Conservation (phyloP, 169 alveolate genomes). For the Eimeria acervulina region DNA sequence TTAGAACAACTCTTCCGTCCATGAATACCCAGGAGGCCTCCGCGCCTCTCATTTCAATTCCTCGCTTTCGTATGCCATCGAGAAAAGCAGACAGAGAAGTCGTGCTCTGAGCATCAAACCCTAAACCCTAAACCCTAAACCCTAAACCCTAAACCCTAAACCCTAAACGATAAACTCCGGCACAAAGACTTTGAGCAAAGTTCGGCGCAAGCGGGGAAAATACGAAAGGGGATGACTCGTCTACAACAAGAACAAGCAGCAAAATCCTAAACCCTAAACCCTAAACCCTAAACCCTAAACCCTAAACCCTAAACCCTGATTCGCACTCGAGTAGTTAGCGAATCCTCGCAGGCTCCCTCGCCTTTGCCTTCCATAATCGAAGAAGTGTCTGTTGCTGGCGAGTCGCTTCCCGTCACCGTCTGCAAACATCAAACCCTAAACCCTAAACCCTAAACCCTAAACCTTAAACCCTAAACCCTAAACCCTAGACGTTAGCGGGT, state of each 20-base stretch:
- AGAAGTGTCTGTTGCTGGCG: not conserved
- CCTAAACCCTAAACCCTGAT: not conserved
- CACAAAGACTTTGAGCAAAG: not conserved
- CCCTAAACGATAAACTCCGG: not conserved
- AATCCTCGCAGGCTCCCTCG: not conserved
- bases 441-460: conserved; percentile 4
- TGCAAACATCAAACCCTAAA: not conserved
- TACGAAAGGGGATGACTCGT: too few relatives aligned
- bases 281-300: not conserved
- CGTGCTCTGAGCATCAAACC: not conserved
- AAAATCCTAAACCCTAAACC: not conserved
- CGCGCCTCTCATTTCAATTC: not conserved
- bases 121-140: conserved; percentile 1
- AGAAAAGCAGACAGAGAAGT: not conserved
- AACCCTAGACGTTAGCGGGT: not conserved
- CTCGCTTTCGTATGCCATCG: not conserved
- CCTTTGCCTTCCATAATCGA: not conserved
- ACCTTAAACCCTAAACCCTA: not conserved
- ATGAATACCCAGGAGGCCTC: conserved; percentile 32
- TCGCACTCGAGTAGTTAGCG: not conserved
- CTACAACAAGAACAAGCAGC: too few relatives aligned
- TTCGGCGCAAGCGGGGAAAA: too few relatives aligned
- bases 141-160: not conserved
- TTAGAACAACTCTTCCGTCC: conserved; percentile 20
- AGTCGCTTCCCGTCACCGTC: conserved; percentile 1